phyloP scores from a whole-genome alignment of 176 grass and related monocot genomes.

The Bonia amplexicaulis region DNA sequence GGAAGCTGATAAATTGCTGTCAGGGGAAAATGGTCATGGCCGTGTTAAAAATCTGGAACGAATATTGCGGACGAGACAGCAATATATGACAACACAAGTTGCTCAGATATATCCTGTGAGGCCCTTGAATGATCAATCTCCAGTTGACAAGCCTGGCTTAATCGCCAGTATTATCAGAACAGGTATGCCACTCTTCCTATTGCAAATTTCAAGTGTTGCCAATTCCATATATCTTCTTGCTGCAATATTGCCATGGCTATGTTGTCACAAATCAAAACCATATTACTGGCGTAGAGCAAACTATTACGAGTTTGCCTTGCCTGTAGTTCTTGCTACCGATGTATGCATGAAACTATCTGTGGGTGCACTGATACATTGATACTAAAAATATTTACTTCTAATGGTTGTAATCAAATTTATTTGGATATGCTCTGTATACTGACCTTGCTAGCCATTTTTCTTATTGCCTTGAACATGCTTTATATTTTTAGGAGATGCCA shows the following conservation, averaged over 20 bases:
- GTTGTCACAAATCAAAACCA: neutral
- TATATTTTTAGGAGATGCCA: neutral
- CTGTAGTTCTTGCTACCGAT: neutral
- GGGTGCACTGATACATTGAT: neutral
- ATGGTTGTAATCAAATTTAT: neutral
- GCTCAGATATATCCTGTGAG: slow-evolving; percentile 70
- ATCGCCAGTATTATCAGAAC: slow-evolving; percentile 31
- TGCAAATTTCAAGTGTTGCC: neutral
- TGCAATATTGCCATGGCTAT: neutral
- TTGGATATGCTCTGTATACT: neutral
- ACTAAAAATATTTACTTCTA: neutral
- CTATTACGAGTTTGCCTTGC: neutral
- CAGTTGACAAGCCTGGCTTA: slow-evolving; percentile 41
- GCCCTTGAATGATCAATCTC: slow-evolving; percentile 50
- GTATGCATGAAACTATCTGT: neutral
- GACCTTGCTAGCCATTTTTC: neutral
- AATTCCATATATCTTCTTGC: neutral
- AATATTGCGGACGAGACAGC: slow-evolving; percentile 50
- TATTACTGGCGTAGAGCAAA: neutral
- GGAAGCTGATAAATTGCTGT: slow-evolving; percentile 67
- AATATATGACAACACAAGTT: slow-evolving; percentile 69
- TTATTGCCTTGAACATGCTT: neutral
- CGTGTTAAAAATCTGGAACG: slow-evolving; percentile 45
- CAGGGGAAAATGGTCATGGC: slow-evolving; percentile 60
- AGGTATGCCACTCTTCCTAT: slow-evolving; percentile 20